Base-by-base conservation (phyloP, 2,329 filamentous ascomycete genomes). In the Alternaria sp. region DNA sequence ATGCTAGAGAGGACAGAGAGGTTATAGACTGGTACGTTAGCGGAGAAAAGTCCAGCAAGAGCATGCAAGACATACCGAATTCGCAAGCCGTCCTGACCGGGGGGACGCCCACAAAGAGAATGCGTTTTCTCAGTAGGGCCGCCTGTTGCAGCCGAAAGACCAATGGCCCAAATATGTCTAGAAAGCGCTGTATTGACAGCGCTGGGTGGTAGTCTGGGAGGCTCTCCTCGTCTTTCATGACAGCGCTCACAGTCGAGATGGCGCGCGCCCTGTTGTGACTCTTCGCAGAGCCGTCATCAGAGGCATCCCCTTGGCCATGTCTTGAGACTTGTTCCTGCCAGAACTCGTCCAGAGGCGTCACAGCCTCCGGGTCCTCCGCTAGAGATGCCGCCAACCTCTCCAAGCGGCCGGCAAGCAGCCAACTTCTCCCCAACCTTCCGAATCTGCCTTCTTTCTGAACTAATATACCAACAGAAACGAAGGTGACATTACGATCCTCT, bases 1-100 rank as follows among this genome's bases (percentile, higher is more conserved):
- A 98, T 89, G 67, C 93, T 96, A 42, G 93, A 93, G 33, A 99
- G 83, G 53, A 98, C 85, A n/a, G 94, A 97, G 51, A 98, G 86
- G 75, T 95, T 88, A 79, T 98, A 99, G 62, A 98, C 95, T 94
- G 63, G 17, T 21, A 29, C 13, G 34, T 61, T 24, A 62, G 69
- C 50, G 23, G 46, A 28, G 28, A 10, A 13, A 28, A 13, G 11
- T 5, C 36, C 39, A 23, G 17, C 24, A 13, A 34, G 4, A 7
- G 36, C 14, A 11, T 23, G 1, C 2, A n/a, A 13, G 23, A 8
- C 79, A 37, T 82, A 97, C 93, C 93, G 83, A 93, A 96, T 77
- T 97, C 92, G 80, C 94, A 98, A 53, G 88, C 86, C 69, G 88
- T 83, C 74, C 93, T 89, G 23, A 99, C 92, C 0, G 95, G 95